Conservation (phyloP, 371 early-diverging fungal species). For the Amoeboaphelidium protococcarum region DNA sequence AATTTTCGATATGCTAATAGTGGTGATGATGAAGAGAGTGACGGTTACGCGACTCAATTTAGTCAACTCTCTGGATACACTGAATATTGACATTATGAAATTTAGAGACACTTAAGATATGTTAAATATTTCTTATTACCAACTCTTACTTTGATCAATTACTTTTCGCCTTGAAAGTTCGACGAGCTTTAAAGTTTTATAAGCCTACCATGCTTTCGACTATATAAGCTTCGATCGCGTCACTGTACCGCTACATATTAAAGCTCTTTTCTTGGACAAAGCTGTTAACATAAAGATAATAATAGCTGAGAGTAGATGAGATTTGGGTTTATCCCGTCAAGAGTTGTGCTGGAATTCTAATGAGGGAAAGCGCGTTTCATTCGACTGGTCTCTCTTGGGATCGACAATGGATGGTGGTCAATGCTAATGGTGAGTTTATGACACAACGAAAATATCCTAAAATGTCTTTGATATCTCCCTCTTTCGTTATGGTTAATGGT, state of each 20-base stretch:
- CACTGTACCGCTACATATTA: constrained; percentile 27
- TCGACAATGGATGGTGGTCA: constrained; percentile 4
- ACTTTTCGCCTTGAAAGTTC: not conserved
- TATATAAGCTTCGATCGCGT: constrained; percentile 13
- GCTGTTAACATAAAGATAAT: constrained; percentile 32
- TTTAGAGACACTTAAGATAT: no score
- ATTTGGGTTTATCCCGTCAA: constrained; percentile 14
- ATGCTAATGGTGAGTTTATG: not conserved
- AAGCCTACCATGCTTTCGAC: constrained; percentile 15
- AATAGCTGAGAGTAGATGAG: constrained; percentile 17
- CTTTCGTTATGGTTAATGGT: no score
- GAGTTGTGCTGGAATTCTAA: constrained; percentile 5
- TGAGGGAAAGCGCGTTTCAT: constrained; percentile 1
- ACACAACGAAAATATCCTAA: not conserved
- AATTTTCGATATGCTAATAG: not conserved
- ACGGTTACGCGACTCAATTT: no score
- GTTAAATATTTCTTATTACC: no score
- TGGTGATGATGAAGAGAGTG: not conserved
- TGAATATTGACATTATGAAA: no score
- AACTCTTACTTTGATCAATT: not conserved
- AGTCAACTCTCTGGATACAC: no score
- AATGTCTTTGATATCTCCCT: not conserved
- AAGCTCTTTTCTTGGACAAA: constrained; percentile 33
- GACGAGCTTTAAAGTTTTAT: constrained; percentile 13
- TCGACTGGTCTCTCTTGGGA: constrained; percentile 5